Evolutionary conservation across 2,329 filamentous ascomycete species (phyloP), one percentile per base, ranked within the genome.

Genomic region (Arthrobotrys sinensis): DNA sequence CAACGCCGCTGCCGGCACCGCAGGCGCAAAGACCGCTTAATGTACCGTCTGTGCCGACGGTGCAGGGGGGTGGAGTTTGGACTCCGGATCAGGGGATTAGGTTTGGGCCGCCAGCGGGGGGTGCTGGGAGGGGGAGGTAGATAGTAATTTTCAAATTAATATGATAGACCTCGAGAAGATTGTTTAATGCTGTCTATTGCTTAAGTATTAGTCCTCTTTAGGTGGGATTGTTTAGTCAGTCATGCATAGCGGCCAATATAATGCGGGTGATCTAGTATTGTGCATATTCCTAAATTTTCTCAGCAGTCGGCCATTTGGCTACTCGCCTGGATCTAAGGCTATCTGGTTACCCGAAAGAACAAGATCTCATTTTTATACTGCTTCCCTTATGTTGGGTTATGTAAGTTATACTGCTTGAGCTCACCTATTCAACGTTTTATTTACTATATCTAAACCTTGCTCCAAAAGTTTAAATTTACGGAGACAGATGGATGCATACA

Each of bases 21-120:
- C 85, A 87, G 69, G 85, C 87, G 1, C 84, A 85, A 0, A 52
- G 75, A 60, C 67, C 75, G 38, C 52, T 79, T 0, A 71, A 71
- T 50, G 83, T 85, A 62, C 83, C 84, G 78, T 83, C 85, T 32
- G 85, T 84, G 32, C 83, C 85, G 16, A 82, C 85, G 60, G 80
- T 84, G 81, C 86, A 79, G 84, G 88, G 81, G 85, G 55, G 55
- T 43, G 88, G 84, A 5, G 90, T 92, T 83, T 97, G 94, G 94
- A 91, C 89, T 69, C 93, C 93, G 0, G 90, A 91, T 1, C 91
- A 93, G 87, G 92, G 91, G 0, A 96, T 97, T 81, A 91, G 90
- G 72, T 97, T 97, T 84, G 89, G 89, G 0, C 87, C 85, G 2
- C 80, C 85, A 14, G 82, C 85, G 12, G 80, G 80, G 79, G 57